A percentile compares a stretch with the other conserved stretches of the same genome.
These are phyloP conservation scores for Hymenoscyphus fructigenus DNA, from an alignment of 2,329 filamentous ascomycete genomes.

Conservation along the genomic window DNA sequence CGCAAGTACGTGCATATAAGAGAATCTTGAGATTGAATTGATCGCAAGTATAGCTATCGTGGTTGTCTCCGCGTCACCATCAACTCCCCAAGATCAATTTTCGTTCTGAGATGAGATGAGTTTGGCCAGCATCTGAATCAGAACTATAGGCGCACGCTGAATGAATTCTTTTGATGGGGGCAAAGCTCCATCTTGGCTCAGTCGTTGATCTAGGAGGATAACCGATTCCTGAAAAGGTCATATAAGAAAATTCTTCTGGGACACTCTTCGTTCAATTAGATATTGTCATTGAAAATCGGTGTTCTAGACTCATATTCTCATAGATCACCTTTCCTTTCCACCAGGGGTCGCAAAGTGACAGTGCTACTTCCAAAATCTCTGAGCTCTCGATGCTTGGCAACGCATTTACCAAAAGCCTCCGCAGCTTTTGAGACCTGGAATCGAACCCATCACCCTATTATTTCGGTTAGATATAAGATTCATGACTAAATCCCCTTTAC, in stretches of 20 bases:
- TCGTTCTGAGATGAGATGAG: neutral
- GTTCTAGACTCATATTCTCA: neutral
- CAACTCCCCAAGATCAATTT: neutral
- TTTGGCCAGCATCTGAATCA: neutral
- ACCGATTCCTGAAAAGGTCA: neutral
- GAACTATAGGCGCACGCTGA: neutral
- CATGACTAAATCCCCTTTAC: neutral
- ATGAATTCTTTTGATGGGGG: neutral
- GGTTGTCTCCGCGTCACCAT: neutral
- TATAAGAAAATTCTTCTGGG: neutral
- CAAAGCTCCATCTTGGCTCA: neutral
- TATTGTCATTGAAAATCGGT: neutral
- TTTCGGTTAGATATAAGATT: neutral
- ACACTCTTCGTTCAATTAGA: neutral
- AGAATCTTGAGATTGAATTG: neutral
- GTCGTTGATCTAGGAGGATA: neutral
- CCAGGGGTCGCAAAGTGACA: neutral
- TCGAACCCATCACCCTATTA: neutral
- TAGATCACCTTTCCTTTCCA: neutral
- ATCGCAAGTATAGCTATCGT: neutral
- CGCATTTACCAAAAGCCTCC: neutral
- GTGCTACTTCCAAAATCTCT: neutral
- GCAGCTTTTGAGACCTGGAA: neutral
- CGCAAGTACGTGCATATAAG: neutral
- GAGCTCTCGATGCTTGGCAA: neutral